Evolutionary conservation across 176 grass and related monocot genomes (phyloP).

Genomic region (Aegilops speltoides): DNA sequence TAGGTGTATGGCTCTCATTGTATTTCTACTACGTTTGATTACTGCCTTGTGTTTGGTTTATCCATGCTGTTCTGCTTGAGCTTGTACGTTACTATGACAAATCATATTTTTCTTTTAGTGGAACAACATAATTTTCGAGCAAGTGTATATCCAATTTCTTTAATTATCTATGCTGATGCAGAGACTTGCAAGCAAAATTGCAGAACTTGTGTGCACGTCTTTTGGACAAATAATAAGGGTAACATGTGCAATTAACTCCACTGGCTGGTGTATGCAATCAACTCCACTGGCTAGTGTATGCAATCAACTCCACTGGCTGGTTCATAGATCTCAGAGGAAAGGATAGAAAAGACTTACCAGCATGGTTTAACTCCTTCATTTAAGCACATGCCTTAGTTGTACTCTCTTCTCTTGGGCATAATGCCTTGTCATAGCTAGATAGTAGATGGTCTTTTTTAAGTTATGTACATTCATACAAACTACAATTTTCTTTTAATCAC

Average conservation of each 20-base stretch:
- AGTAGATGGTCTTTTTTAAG: neutral
- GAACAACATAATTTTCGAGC: neutral
- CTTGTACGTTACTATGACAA: neutral
- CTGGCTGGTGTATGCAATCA: neutral
- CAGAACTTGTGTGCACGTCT: neutral
- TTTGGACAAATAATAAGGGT: slow-evolving; percentile 3
- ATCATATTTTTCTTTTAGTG: neutral
- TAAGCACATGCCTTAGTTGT: neutral
- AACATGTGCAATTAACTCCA: neutral
- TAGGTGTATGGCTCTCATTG: neutral
- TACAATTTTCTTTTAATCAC: neutral
- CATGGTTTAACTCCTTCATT: neutral
- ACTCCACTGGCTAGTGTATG: neutral
- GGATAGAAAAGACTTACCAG: neutral
- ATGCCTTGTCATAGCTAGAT: neutral
- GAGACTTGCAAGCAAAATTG: neutral
- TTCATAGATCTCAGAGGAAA: neutral
- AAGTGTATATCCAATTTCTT: neutral
- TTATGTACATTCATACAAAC: neutral
- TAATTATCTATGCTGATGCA: neutral
- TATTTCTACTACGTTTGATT: slow-evolving; percentile 1
- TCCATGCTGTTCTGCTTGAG: slow-evolving; percentile 22
- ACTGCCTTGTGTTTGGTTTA: slow-evolving; percentile 14
- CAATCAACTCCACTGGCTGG: neutral
- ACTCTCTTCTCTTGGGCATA: neutral